A percentile compares a stretch with the other conserved stretches of the same genome.
phyloP scores from a whole-genome alignment of 768 basidiomycete genomes.

The Crassisporium funariophilum region DNA sequence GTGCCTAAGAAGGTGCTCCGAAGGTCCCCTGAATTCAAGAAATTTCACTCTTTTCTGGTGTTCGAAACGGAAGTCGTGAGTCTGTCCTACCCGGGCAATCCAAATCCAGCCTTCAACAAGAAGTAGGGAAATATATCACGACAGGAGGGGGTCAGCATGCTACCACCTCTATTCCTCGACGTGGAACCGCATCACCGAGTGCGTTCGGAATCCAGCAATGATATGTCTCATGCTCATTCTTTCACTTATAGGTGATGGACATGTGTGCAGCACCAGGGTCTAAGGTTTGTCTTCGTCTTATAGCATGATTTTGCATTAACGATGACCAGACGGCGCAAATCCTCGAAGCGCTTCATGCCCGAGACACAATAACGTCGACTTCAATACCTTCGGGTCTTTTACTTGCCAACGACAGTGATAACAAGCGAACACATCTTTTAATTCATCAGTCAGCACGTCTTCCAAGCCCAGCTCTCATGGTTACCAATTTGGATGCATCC shows the following conservation, averaged over 20 bases:
- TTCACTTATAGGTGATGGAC: conserved; percentile 76
- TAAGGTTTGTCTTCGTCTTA: conserved; percentile 56
- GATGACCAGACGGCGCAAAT: conserved; percentile 83
- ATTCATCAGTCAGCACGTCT: conserved; percentile 97
- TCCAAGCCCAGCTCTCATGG: conserved; percentile 89
- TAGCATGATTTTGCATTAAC: background rate
- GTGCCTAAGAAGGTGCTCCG: conserved; percentile 87
- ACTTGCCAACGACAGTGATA: conserved; percentile 94
- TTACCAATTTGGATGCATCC: conserved; percentile 95
- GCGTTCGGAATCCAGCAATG: conserved; percentile 19
- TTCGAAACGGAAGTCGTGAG: conserved; percentile 96
- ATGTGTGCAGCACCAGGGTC: conserved; percentile 99
- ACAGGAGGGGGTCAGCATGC: conserved; percentile 98
- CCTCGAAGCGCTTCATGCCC: conserved; percentile 89
- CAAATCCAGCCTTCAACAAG: background rate
- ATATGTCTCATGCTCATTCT: background rate
- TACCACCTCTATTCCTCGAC: conserved; percentile 94
- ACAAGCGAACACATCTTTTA: conserved; percentile 92
- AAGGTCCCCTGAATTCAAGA: conserved; percentile 87
- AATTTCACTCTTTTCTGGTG: conserved; percentile 94
- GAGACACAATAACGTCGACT: conserved; percentile 62
- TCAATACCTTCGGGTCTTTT: conserved; percentile 83
- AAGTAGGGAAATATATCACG: conserved; percentile 89
- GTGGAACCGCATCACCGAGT: conserved; percentile 91
- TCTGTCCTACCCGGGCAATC: conserved; percentile 12